Base-by-base conservation (phyloP, 257 asterid species). In the Solanum ahanhuiri region DNA sequence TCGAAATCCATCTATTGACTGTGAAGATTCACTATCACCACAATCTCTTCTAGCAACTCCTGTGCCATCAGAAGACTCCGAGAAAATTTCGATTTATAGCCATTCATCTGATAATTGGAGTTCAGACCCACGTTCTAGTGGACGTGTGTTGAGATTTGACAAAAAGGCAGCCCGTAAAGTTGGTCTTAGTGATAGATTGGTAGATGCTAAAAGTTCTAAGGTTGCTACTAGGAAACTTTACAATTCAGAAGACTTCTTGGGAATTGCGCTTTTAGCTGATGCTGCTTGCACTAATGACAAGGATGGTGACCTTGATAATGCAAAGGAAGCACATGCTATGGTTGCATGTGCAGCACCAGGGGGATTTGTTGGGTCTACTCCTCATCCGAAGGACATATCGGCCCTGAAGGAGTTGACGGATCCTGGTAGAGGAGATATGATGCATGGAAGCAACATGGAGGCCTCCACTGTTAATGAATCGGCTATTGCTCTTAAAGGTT, bases 251-350 rank as follows among this genome's bases (percentile, higher is more conserved):
- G 97, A 93, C 87, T 95, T 95, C 89, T 93, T 96, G 7, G 98
- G 99, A 67, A 92, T 96, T 86, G 95, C 91, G 73, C 98, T 96
- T 85, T 98, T 96, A 82, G 63, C 97, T 51, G 93, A 96, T 37
- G 96, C 95, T 86, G 98, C 99, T 35, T 90, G 92, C 88, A 85
- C 76, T 83, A 85, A 85, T 85, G 90, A 87, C 91, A 86, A 91
- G 90, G 95, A 87, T 85, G 93, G 31, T 43, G 91, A 85, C 85
- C 54, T 41, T 51, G 89, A 66, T 64, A 87, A 87, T 73, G 91
- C 72, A 81, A 84, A 92, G 87, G 90, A 85, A 88, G 93, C 85
- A 85, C 63, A 69, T 73, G 90, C 83, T n/a, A 87, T 66, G 33
- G 87, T 89, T 85, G 90, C 90, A 85, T 73, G 83, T 85, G 84